Evolutionary conservation across 768 basidiomycete genomes (phyloP).

Genomic region (Leccinum fibrillosum): DNA sequence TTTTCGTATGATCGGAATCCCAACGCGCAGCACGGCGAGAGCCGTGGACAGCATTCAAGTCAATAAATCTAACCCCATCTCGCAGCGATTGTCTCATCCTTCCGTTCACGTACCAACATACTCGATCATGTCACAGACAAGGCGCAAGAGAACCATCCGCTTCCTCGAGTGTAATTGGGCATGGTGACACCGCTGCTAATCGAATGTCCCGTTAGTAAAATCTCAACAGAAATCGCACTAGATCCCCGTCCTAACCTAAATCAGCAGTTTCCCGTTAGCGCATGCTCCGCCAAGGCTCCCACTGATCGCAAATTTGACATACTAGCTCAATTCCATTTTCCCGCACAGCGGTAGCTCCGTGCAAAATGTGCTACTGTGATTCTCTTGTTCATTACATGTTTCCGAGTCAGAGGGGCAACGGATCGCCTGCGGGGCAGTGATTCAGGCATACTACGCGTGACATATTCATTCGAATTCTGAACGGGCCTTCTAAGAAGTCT

Average conservation of each 20-base stretch:
- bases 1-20: slow-evolving; percentile 9
- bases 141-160: not conserved
- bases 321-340: not conserved
- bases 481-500: too few species aligned
- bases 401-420: slow-evolving; percentile 3
- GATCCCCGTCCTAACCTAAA: not conserved
- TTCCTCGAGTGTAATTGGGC: not conserved
- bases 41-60: slow-evolving; percentile 2
- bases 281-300: not conserved
- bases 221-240: not conserved
- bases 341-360: not conserved
- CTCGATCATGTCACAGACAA: not conserved
- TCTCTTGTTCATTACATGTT: not conserved
- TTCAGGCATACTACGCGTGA: not conserved
- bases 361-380: not conserved
- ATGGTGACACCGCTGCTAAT: not conserved
- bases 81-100: not conserved
- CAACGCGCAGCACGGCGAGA: not conserved
- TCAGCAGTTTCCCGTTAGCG: not conserved
- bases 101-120: not conserved
- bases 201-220: not conserved
- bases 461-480: not conserved
- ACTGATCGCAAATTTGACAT: not conserved
- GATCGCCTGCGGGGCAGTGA: slow-evolving; percentile 13
- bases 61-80: not conserved